Evolutionary conservation across 164 flowering plant genomes (phyloP), one percentile per base, ranked within the genome.

Genomic region (Umbellularia californica): DNA sequence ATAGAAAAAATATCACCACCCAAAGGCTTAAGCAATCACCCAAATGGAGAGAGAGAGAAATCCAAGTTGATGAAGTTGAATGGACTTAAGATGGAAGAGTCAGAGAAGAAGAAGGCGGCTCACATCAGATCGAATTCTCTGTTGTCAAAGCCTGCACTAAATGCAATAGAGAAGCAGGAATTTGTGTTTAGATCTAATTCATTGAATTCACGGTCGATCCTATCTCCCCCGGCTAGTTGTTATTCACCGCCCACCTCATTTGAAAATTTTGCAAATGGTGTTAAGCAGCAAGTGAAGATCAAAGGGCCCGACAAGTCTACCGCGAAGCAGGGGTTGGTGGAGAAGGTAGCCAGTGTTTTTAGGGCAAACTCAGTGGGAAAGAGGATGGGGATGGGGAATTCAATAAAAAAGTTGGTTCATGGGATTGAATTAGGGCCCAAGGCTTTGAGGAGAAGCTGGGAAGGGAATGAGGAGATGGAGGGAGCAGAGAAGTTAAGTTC

Each of bases 371-470:
- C 91, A 24, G 73, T 51, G 5, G 75, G 69, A 72, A 91, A 82
- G 83, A 88, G 82, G 82, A 63, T 65, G 1, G 63, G 83, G 0
- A 70, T 60, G 33, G 86, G 82, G 60, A 83, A 77, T 70, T 69
- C 87, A 9, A 74, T 84, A 0, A 88, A 78, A 71, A 86, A 82
- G 80, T 51, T 83, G 73, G 86, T 89, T 72, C 88, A 87, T 58
- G 92, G 90, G 30, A 72, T 88, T 78, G 95, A 89, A 60, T 75
- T 88, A 65, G 97, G 93, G 70, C 88, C 92, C 2, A 93, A 91
- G 84, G 93, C 90, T 68, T 77, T 93, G 83, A 87, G 99, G 78
- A 94, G 86, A 86, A 96, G 99, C 80, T 96, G 99, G 99, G 99
- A 94, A 85, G 97, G 99, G 58, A 88, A 84, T 76, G 75, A 87